These are phyloP conservation scores for Prunus salicina DNA, from an alignment of 306 rosid species.

Conservation along the genomic window DNA sequence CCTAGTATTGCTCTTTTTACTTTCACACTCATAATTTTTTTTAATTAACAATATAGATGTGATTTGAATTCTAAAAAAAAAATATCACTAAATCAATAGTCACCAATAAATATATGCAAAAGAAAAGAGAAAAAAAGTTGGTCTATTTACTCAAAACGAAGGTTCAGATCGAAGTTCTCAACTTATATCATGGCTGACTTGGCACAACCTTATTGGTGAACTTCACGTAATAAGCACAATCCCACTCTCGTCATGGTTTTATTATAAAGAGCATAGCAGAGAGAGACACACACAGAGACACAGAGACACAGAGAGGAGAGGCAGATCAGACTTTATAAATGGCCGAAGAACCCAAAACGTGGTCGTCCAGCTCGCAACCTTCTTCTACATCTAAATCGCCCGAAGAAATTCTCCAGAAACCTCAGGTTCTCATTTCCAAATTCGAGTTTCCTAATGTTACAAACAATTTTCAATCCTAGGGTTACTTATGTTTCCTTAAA, in stretches of 20 bases:
- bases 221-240: neutral
- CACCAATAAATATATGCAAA: too few species aligned
- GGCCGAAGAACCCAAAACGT: constrained; percentile 51
- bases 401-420: constrained; percentile 33
- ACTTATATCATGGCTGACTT: neutral
- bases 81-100: too few species aligned
- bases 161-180: too few species aligned
- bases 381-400: constrained; percentile 29
- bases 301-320: neutral
- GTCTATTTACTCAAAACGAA: too few species aligned
- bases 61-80: too few species aligned
- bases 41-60: too few species aligned
- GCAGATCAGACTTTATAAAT: constrained; percentile 19
- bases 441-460: neutral
- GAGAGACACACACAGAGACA: too few species aligned
- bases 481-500: neutral
- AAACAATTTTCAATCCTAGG: neutral
- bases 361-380: constrained; percentile 37
- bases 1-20: too few species aligned
- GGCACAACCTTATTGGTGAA: constrained; percentile 1
- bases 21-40: too few species aligned
- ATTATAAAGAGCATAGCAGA: neutral
- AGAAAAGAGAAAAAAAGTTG: too few species aligned
- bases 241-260: neutral
- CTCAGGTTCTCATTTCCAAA: constrained; percentile 39